Evolutionary conservation across 2,329 filamentous ascomycete genomes (phyloP).

Genomic region (Trichoderma aggressivum): DNA sequence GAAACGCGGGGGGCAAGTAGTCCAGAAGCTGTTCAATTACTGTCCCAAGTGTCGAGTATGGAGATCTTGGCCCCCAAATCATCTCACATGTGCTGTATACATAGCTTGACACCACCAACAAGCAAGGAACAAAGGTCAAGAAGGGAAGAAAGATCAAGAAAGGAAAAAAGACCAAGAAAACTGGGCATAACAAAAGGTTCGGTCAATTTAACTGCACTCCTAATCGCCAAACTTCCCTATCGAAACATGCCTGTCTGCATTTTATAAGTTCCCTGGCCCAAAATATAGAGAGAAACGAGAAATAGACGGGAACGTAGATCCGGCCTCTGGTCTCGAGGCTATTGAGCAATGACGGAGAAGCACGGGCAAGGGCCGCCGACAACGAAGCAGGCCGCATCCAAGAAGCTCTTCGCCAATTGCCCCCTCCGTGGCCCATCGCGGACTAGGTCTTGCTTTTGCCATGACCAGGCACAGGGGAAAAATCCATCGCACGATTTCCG

Average conservation of each 20-base stretch:
- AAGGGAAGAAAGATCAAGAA: not conserved
- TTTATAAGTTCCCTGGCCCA: slow-evolving; percentile 34
- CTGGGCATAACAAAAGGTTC: slow-evolving; percentile 25
- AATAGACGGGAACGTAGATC: slow-evolving; percentile 22
- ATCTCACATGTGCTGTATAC: not conserved
- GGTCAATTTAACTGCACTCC: slow-evolving; percentile 46
- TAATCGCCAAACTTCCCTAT: slow-evolving; percentile 51
- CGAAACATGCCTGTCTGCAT: slow-evolving; percentile 40
- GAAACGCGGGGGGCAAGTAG: not conserved
- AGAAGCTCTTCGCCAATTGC: slow-evolving; percentile 3
- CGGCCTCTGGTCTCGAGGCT: slow-evolving; percentile 24
- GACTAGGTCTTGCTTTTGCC: not conserved
- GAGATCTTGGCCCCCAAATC: not conserved
- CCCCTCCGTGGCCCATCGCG: slow-evolving; percentile 1
- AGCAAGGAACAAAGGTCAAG: not conserved
- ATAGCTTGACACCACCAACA: not conserved
- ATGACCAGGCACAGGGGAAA: not conserved
- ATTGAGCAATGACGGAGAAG: slow-evolving; percentile 14
- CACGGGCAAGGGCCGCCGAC: not conserved
- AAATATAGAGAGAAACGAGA: slow-evolving; percentile 29
- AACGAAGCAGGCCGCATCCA: not conserved
- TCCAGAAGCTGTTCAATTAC: not conserved
- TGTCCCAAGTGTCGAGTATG: not conserved
- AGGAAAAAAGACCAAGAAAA: too few relatives aligned
- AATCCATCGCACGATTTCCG: not conserved